A percentile compares a stretch with the other conserved stretches of the same genome.
Evolutionary conservation across 768 basidiomycete genomes (phyloP).

Genomic region (Tricholoma matsutake): DNA sequence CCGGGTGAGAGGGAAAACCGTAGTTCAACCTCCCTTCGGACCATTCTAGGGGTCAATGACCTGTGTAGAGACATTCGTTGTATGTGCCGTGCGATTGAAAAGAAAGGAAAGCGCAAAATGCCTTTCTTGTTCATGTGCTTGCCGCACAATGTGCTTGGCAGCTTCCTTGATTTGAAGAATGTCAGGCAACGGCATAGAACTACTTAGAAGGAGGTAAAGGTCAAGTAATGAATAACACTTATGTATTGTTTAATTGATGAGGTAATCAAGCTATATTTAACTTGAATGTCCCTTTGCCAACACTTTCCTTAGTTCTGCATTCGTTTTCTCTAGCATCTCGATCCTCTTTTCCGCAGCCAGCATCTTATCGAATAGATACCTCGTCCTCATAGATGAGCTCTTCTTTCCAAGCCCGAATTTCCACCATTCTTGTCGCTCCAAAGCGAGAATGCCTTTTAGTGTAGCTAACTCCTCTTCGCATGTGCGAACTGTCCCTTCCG

Average conservation of each 20-base stretch:
- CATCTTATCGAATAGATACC: slow-evolving; percentile 76
- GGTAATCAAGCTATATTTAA: too few relatives aligned
- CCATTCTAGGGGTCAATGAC: slow-evolving; percentile 43
- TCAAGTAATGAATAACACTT: too few relatives aligned
- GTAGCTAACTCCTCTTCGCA: slow-evolving; percentile 76
- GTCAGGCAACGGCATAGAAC: slow-evolving; percentile 24
- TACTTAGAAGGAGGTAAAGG: neutral
- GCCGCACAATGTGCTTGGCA: slow-evolving; percentile 29
- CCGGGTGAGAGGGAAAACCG: slow-evolving; percentile 42
- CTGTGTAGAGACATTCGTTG: slow-evolving; percentile 23
- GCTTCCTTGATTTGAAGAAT: slow-evolving; percentile 27
- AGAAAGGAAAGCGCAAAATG: neutral
- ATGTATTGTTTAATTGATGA: too few relatives aligned
- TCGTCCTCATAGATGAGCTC: slow-evolving; percentile 57
- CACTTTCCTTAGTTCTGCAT: slow-evolving; percentile 60
- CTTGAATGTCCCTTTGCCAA: too few relatives aligned
- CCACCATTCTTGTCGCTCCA: slow-evolving; percentile 38
- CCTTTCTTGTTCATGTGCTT: neutral
- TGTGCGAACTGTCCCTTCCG: slow-evolving; percentile 61
- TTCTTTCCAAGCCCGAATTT: slow-evolving; percentile 38
- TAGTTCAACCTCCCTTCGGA: slow-evolving; percentile 50
- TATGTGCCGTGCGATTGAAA: neutral
- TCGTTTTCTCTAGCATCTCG: slow-evolving; percentile 67
- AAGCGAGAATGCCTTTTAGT: slow-evolving; percentile 62
- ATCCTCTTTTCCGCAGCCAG: slow-evolving; percentile 63